Evolutionary conservation across 1,139 yeast genomes (phyloP).

Genomic region (Magnusiomyces suaveolens): DNA sequence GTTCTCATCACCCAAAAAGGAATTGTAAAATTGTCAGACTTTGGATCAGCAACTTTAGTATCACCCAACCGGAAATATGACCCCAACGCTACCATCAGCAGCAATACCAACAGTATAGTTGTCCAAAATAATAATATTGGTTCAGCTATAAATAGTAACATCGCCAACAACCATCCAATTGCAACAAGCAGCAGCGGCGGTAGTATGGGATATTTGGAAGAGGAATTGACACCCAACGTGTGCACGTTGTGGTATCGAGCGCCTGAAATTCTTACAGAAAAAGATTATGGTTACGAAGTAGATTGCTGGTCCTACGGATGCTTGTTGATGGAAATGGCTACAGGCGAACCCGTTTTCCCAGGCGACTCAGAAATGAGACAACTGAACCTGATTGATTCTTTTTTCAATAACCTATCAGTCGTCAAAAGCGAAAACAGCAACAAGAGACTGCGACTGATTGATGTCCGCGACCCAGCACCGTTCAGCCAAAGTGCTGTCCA

Average conservation of each 20-base stretch:
- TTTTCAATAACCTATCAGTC: conserved; percentile 21
- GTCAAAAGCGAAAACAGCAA: not conserved
- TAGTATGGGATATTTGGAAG: not conserved
- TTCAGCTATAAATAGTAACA: not conserved
- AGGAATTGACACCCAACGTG: conserved; percentile 40
- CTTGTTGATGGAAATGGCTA: conserved; percentile 23
- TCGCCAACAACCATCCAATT: no score
- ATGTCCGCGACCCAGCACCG: not conserved
- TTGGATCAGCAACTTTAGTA: conserved; percentile 59
- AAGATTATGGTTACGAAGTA: conserved; percentile 48
- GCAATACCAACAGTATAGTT: not conserved
- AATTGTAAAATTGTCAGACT: conserved; percentile 85
- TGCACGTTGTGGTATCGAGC: conserved; percentile 73
- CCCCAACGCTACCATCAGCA: not conserved
- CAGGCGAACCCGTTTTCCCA: conserved; percentile 9
- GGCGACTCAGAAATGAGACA: conserved; percentile 7
- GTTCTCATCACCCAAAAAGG: conserved; percentile 80
- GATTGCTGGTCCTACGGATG: conserved; percentile 83
- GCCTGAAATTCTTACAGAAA: conserved; percentile 64
- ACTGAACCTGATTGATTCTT: conserved; percentile 36
- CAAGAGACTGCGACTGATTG: not conserved
- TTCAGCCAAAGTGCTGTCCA: not conserved
- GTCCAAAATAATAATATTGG: not conserved
- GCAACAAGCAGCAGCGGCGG: not conserved
- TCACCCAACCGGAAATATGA: not conserved